Conservation (phyloP, 306 rosid species). For the Gleditsia sinensis region DNA sequence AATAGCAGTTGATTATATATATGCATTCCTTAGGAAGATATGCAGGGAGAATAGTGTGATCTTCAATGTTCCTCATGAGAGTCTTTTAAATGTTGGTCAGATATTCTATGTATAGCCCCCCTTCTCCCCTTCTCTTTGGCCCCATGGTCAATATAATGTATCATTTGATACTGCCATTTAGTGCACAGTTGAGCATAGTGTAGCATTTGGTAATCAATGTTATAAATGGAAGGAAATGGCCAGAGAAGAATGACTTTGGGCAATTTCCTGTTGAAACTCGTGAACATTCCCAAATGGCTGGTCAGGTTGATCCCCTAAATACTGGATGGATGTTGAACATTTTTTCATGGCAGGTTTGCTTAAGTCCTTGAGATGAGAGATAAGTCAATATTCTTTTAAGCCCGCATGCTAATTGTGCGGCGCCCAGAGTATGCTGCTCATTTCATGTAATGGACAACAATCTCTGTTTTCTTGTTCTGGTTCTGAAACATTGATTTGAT, state of each 20-base stretch:
- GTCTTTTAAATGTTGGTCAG: conserved; percentile 91
- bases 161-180: conserved; percentile 31
- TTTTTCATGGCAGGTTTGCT: not conserved
- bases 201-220: conserved; percentile 24
- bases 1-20: conserved; percentile 79
- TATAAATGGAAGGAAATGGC: not conserved
- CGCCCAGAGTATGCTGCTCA: not conserved
- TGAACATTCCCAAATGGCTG: not conserved
- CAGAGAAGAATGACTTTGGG: not conserved
- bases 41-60: conserved; percentile 94
- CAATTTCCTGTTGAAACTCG: not conserved
- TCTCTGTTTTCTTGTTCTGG: not conserved
- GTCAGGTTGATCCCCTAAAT: not conserved
- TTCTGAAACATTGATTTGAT: not conserved
- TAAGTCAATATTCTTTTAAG: not conserved
- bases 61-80: conserved; percentile 95
- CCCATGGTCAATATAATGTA: conserved; percentile 11
- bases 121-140: not conserved
- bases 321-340: not conserved
- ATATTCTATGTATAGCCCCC: conserved; percentile 67
- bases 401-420: not conserved
- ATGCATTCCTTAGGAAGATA: conserved; percentile 88
- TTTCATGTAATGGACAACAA: not conserved
- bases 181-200: conserved; percentile 25
- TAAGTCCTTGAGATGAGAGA: not conserved